phyloP scores from a whole-genome alignment of 2,329 filamentous ascomycete genomes.

The Trichoderma pleuroti region DNA sequence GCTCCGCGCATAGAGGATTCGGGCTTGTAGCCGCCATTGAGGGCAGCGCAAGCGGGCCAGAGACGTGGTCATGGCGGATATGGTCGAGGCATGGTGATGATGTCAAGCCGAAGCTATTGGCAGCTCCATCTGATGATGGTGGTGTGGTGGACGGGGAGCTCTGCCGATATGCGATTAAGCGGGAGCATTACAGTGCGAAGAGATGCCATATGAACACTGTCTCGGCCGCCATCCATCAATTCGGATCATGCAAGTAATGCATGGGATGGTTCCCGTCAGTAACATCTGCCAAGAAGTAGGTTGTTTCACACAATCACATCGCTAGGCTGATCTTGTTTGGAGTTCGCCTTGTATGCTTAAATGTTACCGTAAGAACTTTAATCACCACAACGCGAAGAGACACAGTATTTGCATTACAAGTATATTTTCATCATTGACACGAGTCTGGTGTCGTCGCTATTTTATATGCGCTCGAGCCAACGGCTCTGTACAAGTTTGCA shows the following conservation, averaged over 20 bases:
- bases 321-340: not conserved
- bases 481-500: not conserved
- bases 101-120: conserved; percentile 1
- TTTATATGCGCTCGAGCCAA: not conserved
- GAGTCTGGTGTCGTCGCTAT: not conserved
- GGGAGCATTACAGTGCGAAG: not conserved
- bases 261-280: not conserved
- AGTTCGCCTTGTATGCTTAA: not conserved
- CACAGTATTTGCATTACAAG: not conserved
- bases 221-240: not conserved
- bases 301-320: not conserved
- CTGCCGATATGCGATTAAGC: conserved; percentile 13
- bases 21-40: conserved; percentile 13
- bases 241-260: not conserved
- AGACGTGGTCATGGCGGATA: conserved; percentile 31
- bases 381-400: not conserved
- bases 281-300: not conserved
- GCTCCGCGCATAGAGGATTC: not conserved
- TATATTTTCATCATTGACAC: not conserved
- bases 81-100: conserved; percentile 6
- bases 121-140: conserved; percentile 8
- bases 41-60: conserved; percentile 15
- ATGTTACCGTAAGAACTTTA: not conserved
- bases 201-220: not conserved
- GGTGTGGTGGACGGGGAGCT: conserved; percentile 12